Conservation (phyloP, 2,329 filamentous ascomycete species). For the Cadophora luteo-olivacea region DNA sequence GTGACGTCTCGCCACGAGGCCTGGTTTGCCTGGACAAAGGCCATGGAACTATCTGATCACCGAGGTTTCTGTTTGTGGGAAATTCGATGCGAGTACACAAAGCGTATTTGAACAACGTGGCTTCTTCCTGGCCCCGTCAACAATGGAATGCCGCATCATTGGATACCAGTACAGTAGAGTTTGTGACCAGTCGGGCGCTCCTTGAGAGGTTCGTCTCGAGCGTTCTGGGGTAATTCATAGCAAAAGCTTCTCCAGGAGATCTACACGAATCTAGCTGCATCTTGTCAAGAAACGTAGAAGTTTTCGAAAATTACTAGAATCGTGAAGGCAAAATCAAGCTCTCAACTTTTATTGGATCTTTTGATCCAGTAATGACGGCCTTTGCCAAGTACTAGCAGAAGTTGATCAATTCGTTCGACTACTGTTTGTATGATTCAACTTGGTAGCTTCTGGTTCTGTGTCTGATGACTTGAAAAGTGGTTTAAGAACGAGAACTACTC, state of each 20-base stretch:
- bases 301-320: background rate
- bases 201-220: background rate
- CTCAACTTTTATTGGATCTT: background rate
- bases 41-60: conserved; percentile 7
- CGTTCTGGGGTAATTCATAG: background rate
- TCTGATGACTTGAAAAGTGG: background rate
- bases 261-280: background rate
- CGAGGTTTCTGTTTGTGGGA: background rate
- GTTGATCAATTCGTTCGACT: background rate
- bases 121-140: conserved; percentile 2
- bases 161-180: background rate
- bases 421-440: background rate
- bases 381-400: background rate
- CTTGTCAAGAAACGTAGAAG: background rate
- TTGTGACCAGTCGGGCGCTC: background rate
- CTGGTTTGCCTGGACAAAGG: conserved; percentile 11
- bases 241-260: background rate
- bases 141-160: background rate
- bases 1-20: conserved; percentile 32
- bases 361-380: background rate
- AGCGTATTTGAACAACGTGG: conserved; percentile 24
- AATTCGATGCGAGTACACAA: conserved; percentile 11
- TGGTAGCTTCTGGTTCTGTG: background rate
- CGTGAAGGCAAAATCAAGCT: background rate
- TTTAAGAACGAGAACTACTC: background rate